Conservation (phyloP, 768 basidiomycete genomes). For the Leccinum fibrillosum region DNA sequence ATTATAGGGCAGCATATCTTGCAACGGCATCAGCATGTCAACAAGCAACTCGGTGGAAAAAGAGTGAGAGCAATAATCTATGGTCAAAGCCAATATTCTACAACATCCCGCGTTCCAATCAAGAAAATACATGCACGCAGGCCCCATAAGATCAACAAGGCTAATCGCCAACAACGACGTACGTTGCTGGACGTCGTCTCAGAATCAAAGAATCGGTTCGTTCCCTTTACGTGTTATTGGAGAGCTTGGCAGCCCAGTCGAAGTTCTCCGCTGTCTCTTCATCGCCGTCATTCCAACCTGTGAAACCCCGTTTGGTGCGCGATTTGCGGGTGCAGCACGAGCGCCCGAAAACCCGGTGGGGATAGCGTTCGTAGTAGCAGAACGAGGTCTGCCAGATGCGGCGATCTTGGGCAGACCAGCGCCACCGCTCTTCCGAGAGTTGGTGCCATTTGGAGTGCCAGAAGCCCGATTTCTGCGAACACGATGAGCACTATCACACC, state of each 20-base stretch:
- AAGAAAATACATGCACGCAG: constrained; percentile 32
- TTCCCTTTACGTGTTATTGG: constrained; percentile 31
- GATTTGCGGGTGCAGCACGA: constrained; percentile 35
- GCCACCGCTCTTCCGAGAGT: constrained; percentile 55
- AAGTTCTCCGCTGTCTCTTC: constrained; percentile 82
- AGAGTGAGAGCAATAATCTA: constrained; percentile 33
- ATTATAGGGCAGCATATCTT: constrained; percentile 30
- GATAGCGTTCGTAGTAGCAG: constrained; percentile 60
- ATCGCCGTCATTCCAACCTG: constrained; percentile 39
- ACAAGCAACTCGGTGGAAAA: constrained; percentile 8
- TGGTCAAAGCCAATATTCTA: constrained; percentile 24
- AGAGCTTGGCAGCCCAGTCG: constrained; percentile 48
- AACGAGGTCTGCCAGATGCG: constrained; percentile 68
- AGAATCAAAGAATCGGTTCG: constrained; percentile 17
- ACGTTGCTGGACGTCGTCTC: not conserved
- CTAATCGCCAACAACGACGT: constrained; percentile 12
- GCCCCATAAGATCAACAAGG: constrained; percentile 12
- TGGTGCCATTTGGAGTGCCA: constrained; percentile 58
- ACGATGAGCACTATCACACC: not conserved
- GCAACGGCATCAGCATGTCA: constrained; percentile 20
- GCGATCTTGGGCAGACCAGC: constrained; percentile 72
- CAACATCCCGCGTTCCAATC: constrained; percentile 31
- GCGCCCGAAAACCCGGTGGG: constrained; percentile 45
- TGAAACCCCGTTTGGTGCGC: constrained; percentile 17
- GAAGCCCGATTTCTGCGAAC: constrained; percentile 71